Evolutionary conservation across 2,329 filamentous ascomycete genomes (phyloP), one percentile per base, ranked within the genome.

Genomic region (Tolypocladium guangdongense): DNA sequence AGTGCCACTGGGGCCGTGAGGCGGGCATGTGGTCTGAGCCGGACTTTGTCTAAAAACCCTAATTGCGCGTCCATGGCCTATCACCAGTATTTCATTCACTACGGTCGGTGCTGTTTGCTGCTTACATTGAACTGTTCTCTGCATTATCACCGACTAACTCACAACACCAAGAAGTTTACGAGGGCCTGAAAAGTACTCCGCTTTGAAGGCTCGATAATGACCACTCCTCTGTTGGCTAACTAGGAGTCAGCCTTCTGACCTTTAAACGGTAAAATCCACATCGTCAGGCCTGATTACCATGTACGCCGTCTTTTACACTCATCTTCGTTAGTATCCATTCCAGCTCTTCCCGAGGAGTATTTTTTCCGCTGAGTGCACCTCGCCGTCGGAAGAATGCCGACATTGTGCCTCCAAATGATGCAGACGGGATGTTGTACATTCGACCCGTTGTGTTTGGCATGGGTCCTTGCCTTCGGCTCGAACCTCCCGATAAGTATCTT

Each of bases 371-470:
- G 76, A 59, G 78, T 83, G 45, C 75, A 78, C 51, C 66, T 84
- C 35, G 84, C 84, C 5, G 83, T 87, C 11, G 75, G 74, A 3
- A 71, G 57, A 88, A 88, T 60, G 84, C 84, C 16, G 83, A 80
- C 54, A 86, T 77, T 61, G 84, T 87, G 0, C 84, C 84, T 3
- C 84, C 84, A 0, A 76, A 82, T 62, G 71, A 75, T 35, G 80
- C 79, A 0, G 80, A 81, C 10, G 82, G 81, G 0, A 78, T 80
- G 7, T 81, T 88, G 77, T 88, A 88, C 64, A 77, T 87, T 54
- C 77, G 84, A 0, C 84, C 84, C 1, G 62, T 87, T 16, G 66
- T 86, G 2, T 86, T 87, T 62, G 84, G 83, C 4, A 14, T 46
- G 3, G 48, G 51, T 2, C 36, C 32, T 18, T 32, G 30, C 12